Evolutionary conservation across 768 basidiomycete genomes (phyloP), one percentile per base, ranked within the genome.

Genomic region (Phaeolepiota aurea): DNA sequence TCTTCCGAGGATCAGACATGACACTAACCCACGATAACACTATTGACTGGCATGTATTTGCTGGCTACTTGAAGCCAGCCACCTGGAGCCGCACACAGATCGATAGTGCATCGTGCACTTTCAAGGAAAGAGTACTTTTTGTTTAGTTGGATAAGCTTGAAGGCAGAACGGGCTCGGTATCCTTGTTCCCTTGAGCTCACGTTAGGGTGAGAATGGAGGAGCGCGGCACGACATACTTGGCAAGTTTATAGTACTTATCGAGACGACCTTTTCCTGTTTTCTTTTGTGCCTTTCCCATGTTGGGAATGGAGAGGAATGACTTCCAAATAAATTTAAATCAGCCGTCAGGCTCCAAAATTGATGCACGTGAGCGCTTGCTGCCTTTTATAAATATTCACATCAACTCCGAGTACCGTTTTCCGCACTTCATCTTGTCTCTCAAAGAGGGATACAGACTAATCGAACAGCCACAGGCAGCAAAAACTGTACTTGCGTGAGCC

Each of bases 31-130:
- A 96, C 75, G 54, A 96, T 94, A 42, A 96, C 67, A 53, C 87
- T 89, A 52, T 90, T 93, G 32, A 76, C 68, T 1, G 93, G 91
- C 91, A 96, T 96, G 59, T 92, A 90, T 64, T 96, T 97, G 71
- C 82, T 88, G 20, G 93, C 93, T 13, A 99, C 96, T 61, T 99
- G 96, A 5, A 98, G 72, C 96, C 96, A 99, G 55, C 96, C 96
- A 50, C 96, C 96, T 4, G 96, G 96, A 3, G 96, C 96, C 22
- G 96, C 96, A 62, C 96, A 99, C 21, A 99, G 74, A 74, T 99
- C 96, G 53, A 99, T 93, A 32, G 86, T 88, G 61, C 94, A 97
- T 74, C 80, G 72, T 43, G 91, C 85, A 20, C 76, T 69, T 52
- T 92, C 87, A 16, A 99, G 75, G 57, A 99, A 87, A 12, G 82